Percentiles rank a stretch among this genome's conserved stretches.
These are phyloP conservation scores for Trichoderma virens DNA, from an alignment of 495 filamentous ascomycete species.

Conservation along the genomic window DNA sequence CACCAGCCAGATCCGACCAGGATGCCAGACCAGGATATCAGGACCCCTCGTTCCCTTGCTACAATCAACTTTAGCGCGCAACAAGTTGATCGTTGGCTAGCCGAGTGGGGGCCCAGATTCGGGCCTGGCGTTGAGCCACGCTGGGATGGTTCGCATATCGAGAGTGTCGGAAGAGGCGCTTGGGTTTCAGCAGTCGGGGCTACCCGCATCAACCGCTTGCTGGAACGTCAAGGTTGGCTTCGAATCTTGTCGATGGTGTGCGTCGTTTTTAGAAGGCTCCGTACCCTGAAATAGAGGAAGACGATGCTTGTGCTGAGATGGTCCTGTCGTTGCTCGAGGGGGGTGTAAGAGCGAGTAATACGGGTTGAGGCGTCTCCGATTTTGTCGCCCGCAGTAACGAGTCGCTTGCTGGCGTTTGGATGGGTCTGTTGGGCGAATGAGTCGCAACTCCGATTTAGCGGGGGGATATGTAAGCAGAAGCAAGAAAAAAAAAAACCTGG, in stretches of 20 bases:
- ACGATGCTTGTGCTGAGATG: too few relatives aligned
- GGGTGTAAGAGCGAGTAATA: conserved; percentile 1
- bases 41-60: not conserved
- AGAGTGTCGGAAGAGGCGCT: conserved; percentile 2
- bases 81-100: not conserved
- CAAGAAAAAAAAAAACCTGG: not conserved
- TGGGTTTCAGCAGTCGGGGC: conserved; percentile 1
- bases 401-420: not conserved
- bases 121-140: not conserved
- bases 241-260: too few relatives aligned
- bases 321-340: not conserved
- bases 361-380: not conserved
- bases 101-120: not conserved
- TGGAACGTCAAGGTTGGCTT: not conserved
- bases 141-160: not conserved
- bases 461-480: not conserved
- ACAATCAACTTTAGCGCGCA: not conserved
- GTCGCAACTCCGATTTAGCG: conserved; percentile 1
- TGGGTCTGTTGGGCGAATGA: not conserved
- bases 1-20: not conserved
- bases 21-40: too few relatives aligned
- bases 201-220: conserved; percentile 1
- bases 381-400: not conserved
- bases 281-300: too few relatives aligned
- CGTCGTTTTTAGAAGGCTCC: too few relatives aligned